phyloP scores from a whole-genome alignment of 805 yeast genomes.

The Sungouiozyma ichnusensis region DNA sequence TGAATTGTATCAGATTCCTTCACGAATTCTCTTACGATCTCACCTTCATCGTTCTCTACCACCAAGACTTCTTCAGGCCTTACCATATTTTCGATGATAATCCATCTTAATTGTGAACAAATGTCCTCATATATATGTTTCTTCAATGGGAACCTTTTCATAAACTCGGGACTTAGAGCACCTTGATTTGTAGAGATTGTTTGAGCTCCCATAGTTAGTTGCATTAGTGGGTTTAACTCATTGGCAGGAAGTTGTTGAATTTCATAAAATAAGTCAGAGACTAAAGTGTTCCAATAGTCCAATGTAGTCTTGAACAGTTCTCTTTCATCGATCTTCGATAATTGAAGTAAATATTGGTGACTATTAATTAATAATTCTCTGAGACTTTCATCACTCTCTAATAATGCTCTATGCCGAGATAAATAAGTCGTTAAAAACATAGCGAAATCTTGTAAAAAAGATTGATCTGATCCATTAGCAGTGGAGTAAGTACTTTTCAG shows the following conservation, averaged over 20 bases:
- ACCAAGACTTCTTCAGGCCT: slow-evolving; percentile 96
- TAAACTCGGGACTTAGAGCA: slow-evolving; percentile 72
- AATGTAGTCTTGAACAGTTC: slow-evolving; percentile 91
- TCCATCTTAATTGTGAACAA: slow-evolving; percentile 73
- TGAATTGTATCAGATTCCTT: slow-evolving; percentile 96
- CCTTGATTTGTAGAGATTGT: slow-evolving; percentile 47
- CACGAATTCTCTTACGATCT: slow-evolving; percentile 93
- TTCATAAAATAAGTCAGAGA: slow-evolving; percentile 71
- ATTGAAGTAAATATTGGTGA: slow-evolving; percentile 70
- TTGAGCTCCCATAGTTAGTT: slow-evolving; percentile 38
- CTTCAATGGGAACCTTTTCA: slow-evolving; percentile 73
- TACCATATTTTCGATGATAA: slow-evolving; percentile 96
- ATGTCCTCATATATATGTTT: slow-evolving; percentile 74
- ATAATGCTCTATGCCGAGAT: slow-evolving; percentile 53
- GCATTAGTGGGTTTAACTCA: slow-evolving; percentile 69
- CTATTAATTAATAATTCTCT: slow-evolving; percentile 57
- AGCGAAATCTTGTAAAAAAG: slow-evolving; percentile 89
- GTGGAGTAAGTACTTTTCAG: slow-evolving; percentile 58
- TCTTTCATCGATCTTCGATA: slow-evolving; percentile 87
- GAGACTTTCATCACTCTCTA: slow-evolving; percentile 46
- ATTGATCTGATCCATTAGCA: slow-evolving; percentile 80
- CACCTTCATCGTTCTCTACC: slow-evolving; percentile 98
- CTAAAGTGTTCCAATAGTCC: slow-evolving; percentile 89
- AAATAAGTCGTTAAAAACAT: slow-evolving; percentile 83
- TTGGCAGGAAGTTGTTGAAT: slow-evolving; percentile 57